These are phyloP conservation scores for Hydrangea macrophylla DNA, from an alignment of 148 eudicot species.

Conservation along the genomic window DNA sequence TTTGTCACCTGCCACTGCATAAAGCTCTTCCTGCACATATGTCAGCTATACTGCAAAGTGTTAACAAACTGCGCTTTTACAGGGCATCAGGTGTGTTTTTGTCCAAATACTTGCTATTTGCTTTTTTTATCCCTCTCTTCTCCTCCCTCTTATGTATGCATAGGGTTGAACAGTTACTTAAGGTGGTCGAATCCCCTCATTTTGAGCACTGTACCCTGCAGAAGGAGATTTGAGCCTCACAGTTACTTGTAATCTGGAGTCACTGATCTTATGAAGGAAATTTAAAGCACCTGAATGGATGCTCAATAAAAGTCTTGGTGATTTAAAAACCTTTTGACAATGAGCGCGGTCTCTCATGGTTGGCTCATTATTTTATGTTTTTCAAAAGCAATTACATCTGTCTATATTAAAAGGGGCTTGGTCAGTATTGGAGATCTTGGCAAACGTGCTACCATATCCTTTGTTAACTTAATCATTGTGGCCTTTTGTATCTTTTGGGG, in stretches of 20 bases:
- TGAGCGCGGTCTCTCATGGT: background rate
- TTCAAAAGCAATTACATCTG: background rate
- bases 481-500: too few species aligned
- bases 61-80: conserved; percentile 76
- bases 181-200: too few species aligned
- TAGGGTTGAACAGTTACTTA: too few species aligned
- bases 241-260: background rate
- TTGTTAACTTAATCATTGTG: too few species aligned
- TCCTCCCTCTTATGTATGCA: background rate
- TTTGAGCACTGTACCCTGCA: too few species aligned
- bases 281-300: background rate
- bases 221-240: background rate
- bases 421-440: background rate
- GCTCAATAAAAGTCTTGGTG: background rate
- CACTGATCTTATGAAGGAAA: background rate
- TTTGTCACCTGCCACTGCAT: conserved; percentile 71
- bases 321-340: background rate
- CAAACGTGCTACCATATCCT: background rate
- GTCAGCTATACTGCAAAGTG: conserved; percentile 89
- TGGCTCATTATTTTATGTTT: background rate
- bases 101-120: background rate
- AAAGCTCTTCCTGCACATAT: conserved; percentile 86
- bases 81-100: conserved; percentile 70
- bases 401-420: background rate
- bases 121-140: background rate